Conservation (phyloP, 495 filamentous ascomycete genomes). For the Penicillium goetzii region DNA sequence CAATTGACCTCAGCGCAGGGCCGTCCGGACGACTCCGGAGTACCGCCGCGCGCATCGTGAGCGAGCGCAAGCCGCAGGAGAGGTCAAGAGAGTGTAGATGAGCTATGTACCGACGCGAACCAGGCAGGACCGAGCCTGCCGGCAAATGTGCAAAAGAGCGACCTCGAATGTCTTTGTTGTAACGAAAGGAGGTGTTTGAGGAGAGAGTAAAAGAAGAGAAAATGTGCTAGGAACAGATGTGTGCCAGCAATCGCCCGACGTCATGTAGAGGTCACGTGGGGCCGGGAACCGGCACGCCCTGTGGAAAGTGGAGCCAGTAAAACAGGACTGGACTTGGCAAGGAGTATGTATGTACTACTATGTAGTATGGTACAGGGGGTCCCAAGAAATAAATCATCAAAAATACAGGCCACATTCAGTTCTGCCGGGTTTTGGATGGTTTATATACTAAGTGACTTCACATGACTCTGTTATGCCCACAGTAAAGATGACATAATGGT, state of each 20-base stretch:
- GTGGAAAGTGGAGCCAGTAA: constrained; percentile 1
- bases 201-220: neutral
- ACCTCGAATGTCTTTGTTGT: neutral
- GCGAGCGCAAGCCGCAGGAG: constrained; percentile 10
- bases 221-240: constrained; percentile 3
- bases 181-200: constrained; percentile 16
- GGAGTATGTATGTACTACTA: neutral
- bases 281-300: constrained; percentile 25
- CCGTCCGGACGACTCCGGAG: constrained; percentile 42
- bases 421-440: too few species aligned
- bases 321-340: neutral
- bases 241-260: constrained; percentile 14
- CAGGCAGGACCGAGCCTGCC: constrained; percentile 19
- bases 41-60: constrained; percentile 45
- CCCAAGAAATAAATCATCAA: too few species aligned
- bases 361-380: too few species aligned
- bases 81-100: constrained; percentile 21
- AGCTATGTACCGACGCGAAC: constrained; percentile 22
- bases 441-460: too few species aligned
- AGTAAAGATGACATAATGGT: too few species aligned
- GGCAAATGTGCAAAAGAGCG: constrained; percentile 15
- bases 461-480: too few species aligned
- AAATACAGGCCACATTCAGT: too few species aligned
- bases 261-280: constrained; percentile 29
- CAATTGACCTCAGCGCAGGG: constrained; percentile 39